phyloP scores from a whole-genome alignment of 2,329 filamentous ascomycete species.

The Aspergillus ochraceus region DNA sequence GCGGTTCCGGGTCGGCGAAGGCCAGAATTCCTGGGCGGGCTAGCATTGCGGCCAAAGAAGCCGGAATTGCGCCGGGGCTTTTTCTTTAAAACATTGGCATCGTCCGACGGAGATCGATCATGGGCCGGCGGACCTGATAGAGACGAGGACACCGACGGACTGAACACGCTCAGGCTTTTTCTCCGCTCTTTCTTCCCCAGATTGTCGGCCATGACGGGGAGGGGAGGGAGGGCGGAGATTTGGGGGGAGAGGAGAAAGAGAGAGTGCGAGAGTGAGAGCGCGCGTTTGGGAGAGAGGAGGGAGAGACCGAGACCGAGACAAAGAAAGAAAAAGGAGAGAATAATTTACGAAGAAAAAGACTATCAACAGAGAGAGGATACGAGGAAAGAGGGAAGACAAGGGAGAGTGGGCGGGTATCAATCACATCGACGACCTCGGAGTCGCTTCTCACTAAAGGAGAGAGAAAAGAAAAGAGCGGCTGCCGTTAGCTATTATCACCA shows the following conservation, averaged over 20 bases:
- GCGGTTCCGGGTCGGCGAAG: conserved; percentile 30
- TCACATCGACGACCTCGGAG: conserved; percentile 34
- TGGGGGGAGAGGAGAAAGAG: conserved; percentile 5
- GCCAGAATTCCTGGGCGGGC: conserved; percentile 25
- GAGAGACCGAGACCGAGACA: neutral
- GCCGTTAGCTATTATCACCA: conserved; percentile 15
- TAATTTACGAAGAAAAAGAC: conserved; percentile 26
- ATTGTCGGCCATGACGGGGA: conserved; percentile 32
- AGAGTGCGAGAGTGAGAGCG: neutral
- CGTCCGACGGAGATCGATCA: conserved; percentile 40
- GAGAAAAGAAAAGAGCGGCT: conserved; percentile 5
- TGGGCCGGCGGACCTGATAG: conserved; percentile 26
- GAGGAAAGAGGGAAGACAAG: neutral
- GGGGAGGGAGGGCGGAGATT: conserved; percentile 8
- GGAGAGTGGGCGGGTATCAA: conserved; percentile 5
- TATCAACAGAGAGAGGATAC: neutral
- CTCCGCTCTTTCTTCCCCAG: conserved; percentile 35
- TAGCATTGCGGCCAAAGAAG: conserved; percentile 38
- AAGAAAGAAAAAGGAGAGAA: conserved; percentile 20
- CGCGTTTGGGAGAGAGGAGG: neutral
- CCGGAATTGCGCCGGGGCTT: conserved; percentile 38
- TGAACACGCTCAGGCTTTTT: conserved; percentile 38
- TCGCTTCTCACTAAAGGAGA: conserved; percentile 26
- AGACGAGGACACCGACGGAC: conserved; percentile 25
- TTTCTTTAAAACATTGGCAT: conserved; percentile 33